Evolutionary conservation across 345 rosid genomes (phyloP).

Genomic region (Gossypium herbaceum): DNA sequence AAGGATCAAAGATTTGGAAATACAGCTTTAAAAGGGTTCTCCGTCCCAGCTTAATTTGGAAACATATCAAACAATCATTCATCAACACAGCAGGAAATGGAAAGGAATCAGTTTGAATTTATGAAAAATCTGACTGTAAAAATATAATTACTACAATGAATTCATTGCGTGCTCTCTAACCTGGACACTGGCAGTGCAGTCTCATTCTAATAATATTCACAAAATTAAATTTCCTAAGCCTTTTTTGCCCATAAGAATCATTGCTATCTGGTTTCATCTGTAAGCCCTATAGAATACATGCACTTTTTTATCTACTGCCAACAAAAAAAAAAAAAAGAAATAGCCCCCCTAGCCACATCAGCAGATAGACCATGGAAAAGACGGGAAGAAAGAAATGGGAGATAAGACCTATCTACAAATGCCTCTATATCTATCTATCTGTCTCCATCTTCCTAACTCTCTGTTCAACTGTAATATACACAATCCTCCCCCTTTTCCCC

Average conservation of each 20-base stretch:
- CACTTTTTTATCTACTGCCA: slow-evolving; percentile 45
- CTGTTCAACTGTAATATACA: slow-evolving; percentile 51
- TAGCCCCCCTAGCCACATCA: slow-evolving; percentile 20
- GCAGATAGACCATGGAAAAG: slow-evolving; percentile 30
- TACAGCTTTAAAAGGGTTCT: too few relatives aligned
- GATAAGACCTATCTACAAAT: slow-evolving; percentile 57
- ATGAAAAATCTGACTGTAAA: too few relatives aligned
- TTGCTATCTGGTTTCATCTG: slow-evolving; percentile 36
- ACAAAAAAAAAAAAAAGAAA: slow-evolving; percentile 8
- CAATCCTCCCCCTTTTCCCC: slow-evolving; percentile 27
- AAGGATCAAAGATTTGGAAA: too few relatives aligned
- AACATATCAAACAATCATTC: too few relatives aligned
- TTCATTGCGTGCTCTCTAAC: background rate
- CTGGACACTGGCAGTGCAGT: background rate
- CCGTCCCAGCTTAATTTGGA: too few relatives aligned
- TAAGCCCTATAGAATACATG: slow-evolving; percentile 39
- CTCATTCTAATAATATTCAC: slow-evolving; percentile 36
- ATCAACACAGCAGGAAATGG: too few relatives aligned
- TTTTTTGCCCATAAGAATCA: slow-evolving; percentile 41
- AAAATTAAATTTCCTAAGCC: slow-evolving; percentile 50
- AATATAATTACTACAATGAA: background rate
- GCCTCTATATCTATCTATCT: slow-evolving; percentile 40
- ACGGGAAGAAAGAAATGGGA: slow-evolving; percentile 27
- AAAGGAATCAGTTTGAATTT: too few relatives aligned
- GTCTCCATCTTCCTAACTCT: background rate